These are phyloP conservation scores for Penicilliopsis zonata DNA, from an alignment of 495 filamentous ascomycete genomes.

Conservation along the genomic window DNA sequence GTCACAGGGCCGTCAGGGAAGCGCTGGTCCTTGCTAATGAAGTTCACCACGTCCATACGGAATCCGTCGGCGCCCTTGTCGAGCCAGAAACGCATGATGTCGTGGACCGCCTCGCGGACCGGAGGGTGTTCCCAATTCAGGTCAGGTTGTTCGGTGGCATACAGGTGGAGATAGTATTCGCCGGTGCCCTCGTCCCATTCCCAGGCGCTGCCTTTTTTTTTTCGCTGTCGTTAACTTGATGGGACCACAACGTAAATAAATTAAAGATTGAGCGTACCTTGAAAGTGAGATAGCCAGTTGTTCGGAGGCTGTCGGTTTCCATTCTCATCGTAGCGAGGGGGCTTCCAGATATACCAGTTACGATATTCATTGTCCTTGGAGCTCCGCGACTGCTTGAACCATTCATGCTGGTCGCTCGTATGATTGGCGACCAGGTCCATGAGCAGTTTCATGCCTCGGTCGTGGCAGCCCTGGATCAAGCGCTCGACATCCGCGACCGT, in stretches of 20 bases:
- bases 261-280: too few relatives aligned
- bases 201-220: slow-evolving; percentile 43
- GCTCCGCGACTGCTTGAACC: slow-evolving; percentile 58
- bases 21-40: slow-evolving; percentile 48
- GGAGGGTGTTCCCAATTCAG: slow-evolving; percentile 62
- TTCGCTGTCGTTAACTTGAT: background rate
- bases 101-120: slow-evolving; percentile 50
- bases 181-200: slow-evolving; percentile 49
- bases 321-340: slow-evolving; percentile 40
- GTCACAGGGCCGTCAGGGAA: slow-evolving; percentile 51
- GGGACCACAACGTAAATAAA: background rate
- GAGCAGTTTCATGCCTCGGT: slow-evolving; percentile 54
- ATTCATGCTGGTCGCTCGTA: slow-evolving; percentile 64
- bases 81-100: slow-evolving; percentile 62
- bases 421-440: slow-evolving; percentile 72
- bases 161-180: slow-evolving; percentile 64
- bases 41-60: slow-evolving; percentile 56
- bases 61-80: slow-evolving; percentile 57
- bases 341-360: slow-evolving; percentile 67
- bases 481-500: slow-evolving; percentile 54
- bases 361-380: slow-evolving; percentile 47
- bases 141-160: slow-evolving; percentile 53
- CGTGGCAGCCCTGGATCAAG: slow-evolving; percentile 42
- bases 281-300: slow-evolving; percentile 54
- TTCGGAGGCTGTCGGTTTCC: slow-evolving; percentile 56